These are phyloP conservation scores for Setomelanomma holmii DNA, from an alignment of 2,329 filamentous ascomycete species.

Conservation along the genomic window DNA sequence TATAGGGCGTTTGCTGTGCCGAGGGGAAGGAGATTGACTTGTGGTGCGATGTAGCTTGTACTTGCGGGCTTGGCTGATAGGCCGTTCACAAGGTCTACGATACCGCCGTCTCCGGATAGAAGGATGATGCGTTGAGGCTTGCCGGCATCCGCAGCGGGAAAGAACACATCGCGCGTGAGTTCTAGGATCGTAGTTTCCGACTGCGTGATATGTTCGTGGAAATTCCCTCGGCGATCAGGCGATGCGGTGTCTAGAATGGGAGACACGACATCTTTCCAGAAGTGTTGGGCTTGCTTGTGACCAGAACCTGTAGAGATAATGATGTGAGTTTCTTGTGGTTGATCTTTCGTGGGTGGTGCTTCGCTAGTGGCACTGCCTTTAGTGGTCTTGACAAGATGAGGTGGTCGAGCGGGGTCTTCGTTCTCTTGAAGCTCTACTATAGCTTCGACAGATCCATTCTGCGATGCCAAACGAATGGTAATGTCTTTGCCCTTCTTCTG, in stretches of 20 bases:
- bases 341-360: constrained; percentile 2
- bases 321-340: constrained; percentile 47
- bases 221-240: constrained; percentile 37
- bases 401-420: constrained; percentile 20
- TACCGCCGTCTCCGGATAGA: constrained; percentile 85
- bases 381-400: constrained; percentile 22
- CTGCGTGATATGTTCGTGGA: constrained; percentile 67
- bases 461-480: constrained; percentile 11
- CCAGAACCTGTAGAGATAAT: constrained; percentile 57
- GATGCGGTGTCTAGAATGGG: constrained; percentile 52
- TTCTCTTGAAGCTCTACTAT: constrained; percentile 17
- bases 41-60: constrained; percentile 55
- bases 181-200: constrained; percentile 69
- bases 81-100: constrained; percentile 82
- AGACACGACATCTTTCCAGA: constrained; percentile 48
- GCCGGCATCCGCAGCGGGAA: constrained; percentile 58
- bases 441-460: constrained; percentile 9
- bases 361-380: constrained; percentile 26
- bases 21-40: constrained; percentile 62
- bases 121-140: constrained; percentile 66
- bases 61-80: constrained; percentile 50
- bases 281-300: constrained; percentile 47
- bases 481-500: constrained; percentile 7
- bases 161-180: constrained; percentile 62
- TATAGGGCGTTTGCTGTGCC: constrained; percentile 60